phyloP scores from a whole-genome alignment of 1,284 basidiomycete species.

The Fomitopsis schrenkii region DNA sequence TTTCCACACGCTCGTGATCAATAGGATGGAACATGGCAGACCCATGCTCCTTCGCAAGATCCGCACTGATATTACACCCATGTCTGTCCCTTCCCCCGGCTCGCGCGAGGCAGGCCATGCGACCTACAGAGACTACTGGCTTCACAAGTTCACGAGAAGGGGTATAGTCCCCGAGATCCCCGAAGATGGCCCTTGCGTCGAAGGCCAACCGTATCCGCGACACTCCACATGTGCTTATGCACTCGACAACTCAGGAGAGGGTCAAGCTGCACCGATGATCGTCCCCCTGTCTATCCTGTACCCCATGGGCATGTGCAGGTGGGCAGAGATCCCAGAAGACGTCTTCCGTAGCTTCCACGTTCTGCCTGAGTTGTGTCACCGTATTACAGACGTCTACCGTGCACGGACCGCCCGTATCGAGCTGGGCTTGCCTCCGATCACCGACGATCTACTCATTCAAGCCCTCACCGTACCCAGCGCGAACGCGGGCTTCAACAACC shows the following conservation, averaged over 20 bases:
- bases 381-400: constrained; percentile 61
- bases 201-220: constrained; percentile 40
- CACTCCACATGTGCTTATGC: constrained; percentile 41
- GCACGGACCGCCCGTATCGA: constrained; percentile 44
- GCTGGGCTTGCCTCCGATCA: constrained; percentile 57
- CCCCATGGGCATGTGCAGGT: constrained; percentile 50
- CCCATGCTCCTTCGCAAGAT: constrained; percentile 51
- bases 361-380: constrained; percentile 64
- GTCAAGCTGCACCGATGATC: background rate
- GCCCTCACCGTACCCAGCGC: constrained; percentile 71
- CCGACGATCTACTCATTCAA: constrained; percentile 56
- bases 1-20: constrained; percentile 47
- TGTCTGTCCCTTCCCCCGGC: constrained; percentile 47
- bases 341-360: constrained; percentile 49
- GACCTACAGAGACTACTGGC: constrained; percentile 61
- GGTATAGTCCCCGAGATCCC: constrained; percentile 40
- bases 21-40: constrained; percentile 50
- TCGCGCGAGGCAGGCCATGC: constrained; percentile 42
- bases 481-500: constrained; percentile 65
- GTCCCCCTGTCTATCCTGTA: constrained; percentile 29
- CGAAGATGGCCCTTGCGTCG: constrained; percentile 54
- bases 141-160: constrained; percentile 48
- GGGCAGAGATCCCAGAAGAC: constrained; percentile 43
- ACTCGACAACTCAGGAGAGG: constrained; percentile 23
- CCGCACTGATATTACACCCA: constrained; percentile 59